Evolutionary conservation across 2,329 filamentous ascomycete genomes (phyloP).

Genomic region (Calonectria honghensis): DNA sequence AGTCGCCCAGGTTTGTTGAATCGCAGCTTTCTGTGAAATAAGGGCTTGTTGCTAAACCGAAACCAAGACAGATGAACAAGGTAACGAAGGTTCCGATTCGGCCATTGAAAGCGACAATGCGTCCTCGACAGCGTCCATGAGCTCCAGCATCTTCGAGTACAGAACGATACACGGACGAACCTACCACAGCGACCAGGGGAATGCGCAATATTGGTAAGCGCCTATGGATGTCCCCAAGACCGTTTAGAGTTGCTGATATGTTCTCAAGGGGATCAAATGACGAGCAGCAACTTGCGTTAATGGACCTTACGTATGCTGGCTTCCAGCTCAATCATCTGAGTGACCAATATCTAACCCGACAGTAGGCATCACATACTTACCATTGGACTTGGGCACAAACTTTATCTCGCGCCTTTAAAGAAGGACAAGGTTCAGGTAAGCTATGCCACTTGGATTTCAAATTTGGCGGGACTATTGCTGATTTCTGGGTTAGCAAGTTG

Average conservation of each 20-base stretch:
- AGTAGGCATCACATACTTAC: slow-evolving; percentile 50
- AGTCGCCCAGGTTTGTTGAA: slow-evolving; percentile 42
- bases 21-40: not conserved
- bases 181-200: slow-evolving; percentile 39
- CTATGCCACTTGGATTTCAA: fast-evolving
- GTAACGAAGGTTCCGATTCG: slow-evolving; percentile 26
- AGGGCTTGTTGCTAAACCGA: slow-evolving; percentile 46
- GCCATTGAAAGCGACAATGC: slow-evolving; percentile 27
- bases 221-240: fast-evolving
- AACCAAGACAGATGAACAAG: slow-evolving; percentile 13
- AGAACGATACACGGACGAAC: slow-evolving; percentile 41
- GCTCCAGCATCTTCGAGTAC: slow-evolving; percentile 40
- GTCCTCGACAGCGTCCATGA: slow-evolving; percentile 38
- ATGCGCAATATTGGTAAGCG: slow-evolving; percentile 41
- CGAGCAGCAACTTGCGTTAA: slow-evolving; percentile 47
- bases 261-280: slow-evolving; percentile 49
- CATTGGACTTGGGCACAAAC: slow-evolving; percentile 47
- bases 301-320: slow-evolving; percentile 47
- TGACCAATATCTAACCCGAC: not conserved
- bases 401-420: slow-evolving; percentile 45
- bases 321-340: not conserved
- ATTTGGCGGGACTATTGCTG: slow-evolving; percentile 37
- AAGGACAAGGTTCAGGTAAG: slow-evolving; percentile 53
- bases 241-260: not conserved
- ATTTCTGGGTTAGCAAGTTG: slow-evolving; percentile 41